These are phyloP conservation scores for Neocucurbitaria cava DNA, from an alignment of 2,329 filamentous ascomycete species.

Conservation along the genomic window DNA sequence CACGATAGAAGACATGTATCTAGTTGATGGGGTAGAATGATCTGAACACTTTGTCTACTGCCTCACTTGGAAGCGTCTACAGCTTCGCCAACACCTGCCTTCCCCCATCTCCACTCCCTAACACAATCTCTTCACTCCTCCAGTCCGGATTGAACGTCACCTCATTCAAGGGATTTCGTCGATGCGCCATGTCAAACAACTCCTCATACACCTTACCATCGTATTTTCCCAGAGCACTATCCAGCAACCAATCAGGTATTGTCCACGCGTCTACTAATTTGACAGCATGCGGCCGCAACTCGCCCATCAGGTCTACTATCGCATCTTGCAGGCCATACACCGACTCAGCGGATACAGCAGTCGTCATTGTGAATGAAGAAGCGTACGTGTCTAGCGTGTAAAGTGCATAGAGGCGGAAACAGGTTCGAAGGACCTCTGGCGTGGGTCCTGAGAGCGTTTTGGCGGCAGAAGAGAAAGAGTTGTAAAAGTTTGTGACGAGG, in stretches of 20 bases:
- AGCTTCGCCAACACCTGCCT: constrained; percentile 36
- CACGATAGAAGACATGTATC: too few species aligned
- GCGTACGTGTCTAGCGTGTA: constrained; percentile 56
- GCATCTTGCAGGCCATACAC: constrained; percentile 51
- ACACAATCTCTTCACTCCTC: constrained; percentile 57
- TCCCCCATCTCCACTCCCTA: constrained; percentile 52
- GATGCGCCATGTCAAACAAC: constrained; percentile 59
- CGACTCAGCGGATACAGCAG: constrained; percentile 51
- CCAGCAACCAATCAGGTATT: constrained; percentile 60
- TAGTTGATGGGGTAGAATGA: too few species aligned
- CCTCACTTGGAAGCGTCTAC: too few species aligned
- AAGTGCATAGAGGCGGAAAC: constrained; percentile 58
- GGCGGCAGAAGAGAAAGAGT: constrained; percentile 38
- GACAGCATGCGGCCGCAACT: constrained; percentile 60
- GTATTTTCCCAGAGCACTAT: constrained; percentile 59
- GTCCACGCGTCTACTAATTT: constrained; percentile 61
- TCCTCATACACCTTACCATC: constrained; percentile 64
- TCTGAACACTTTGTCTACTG: neutral
- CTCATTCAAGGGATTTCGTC: constrained; percentile 59
- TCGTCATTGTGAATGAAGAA: constrained; percentile 55
- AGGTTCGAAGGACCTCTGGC: constrained; percentile 47
- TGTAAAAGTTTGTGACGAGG: constrained; percentile 56
- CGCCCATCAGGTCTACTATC: constrained; percentile 56
- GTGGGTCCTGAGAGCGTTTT: constrained; percentile 34
- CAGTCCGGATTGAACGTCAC: constrained; percentile 60